These are phyloP conservation scores for Daldinia concentrica DNA, from an alignment of 495 filamentous ascomycete genomes.

Conservation along the genomic window DNA sequence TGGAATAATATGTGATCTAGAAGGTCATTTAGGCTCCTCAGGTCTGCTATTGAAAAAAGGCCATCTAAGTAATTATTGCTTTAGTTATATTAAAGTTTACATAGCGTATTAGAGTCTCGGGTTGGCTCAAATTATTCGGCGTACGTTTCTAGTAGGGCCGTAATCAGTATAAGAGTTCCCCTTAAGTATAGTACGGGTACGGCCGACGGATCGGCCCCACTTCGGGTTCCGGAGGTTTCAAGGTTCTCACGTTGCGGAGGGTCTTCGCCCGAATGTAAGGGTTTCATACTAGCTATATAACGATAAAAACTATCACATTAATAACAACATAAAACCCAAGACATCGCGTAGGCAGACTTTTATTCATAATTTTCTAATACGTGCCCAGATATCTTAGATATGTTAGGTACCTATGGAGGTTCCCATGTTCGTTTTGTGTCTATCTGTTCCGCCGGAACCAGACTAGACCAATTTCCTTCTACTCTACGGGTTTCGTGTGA, in stretches of 20 bases:
- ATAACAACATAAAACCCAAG: background rate
- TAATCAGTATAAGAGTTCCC: background rate
- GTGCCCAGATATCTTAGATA: background rate
- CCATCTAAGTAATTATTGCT: too few relatives aligned
- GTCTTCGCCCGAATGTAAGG: too few relatives aligned
- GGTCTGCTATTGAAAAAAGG: too few relatives aligned
- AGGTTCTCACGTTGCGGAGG: background rate
- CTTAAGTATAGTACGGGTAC: background rate
- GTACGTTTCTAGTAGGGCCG: background rate
- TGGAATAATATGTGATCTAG: too few relatives aligned
- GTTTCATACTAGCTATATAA: too few relatives aligned
- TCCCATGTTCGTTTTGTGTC: background rate
- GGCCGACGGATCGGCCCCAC: background rate
- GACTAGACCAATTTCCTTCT: background rate
- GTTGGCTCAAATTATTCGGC: too few relatives aligned
- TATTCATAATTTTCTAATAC: background rate
- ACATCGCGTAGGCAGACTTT: background rate
- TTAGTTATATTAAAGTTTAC: too few relatives aligned
- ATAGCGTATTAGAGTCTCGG: too few relatives aligned
- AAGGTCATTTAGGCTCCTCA: too few relatives aligned
- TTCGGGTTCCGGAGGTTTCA: background rate
- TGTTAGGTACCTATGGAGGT: background rate
- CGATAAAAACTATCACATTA: background rate
- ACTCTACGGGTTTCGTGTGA: constrained; percentile 7
- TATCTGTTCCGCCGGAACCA: background rate